phyloP scores from a whole-genome alignment of 1,284 basidiomycete species.

The Schizophyllum commune region DNA sequence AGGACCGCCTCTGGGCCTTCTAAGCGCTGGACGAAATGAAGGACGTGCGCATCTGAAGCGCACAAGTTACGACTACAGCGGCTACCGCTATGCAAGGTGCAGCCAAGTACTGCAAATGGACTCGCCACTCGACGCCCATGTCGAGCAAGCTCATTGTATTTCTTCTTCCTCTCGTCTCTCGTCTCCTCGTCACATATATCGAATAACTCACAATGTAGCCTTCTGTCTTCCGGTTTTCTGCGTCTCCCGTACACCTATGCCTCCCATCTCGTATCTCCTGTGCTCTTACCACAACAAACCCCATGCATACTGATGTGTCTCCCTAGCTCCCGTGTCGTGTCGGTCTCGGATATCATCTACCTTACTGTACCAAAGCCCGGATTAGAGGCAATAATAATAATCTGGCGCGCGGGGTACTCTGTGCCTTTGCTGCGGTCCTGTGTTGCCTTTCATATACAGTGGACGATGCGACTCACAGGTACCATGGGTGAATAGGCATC shows the following conservation, averaged over 20 bases:
- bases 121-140: background rate
- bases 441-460: too few species aligned
- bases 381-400: background rate
- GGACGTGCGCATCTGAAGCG: background rate
- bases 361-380: background rate
- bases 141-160: background rate
- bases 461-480: too few species aligned
- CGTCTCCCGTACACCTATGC: too few species aligned
- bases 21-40: background rate
- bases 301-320: background rate
- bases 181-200: background rate
- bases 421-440: too few species aligned
- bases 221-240: background rate
- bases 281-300: background rate
- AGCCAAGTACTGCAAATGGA: background rate
- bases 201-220: background rate
- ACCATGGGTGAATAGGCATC: too few species aligned
- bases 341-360: background rate
- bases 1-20: background rate
- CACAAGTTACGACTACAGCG: background rate
- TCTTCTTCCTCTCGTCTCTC: background rate
- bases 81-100: background rate
- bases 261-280: too few species aligned
- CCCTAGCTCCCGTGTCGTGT: background rate
- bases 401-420: background rate